phyloP scores from a whole-genome alignment of 2,329 filamentous ascomycete species.

The Lecanoromycetidae sp. region DNA sequence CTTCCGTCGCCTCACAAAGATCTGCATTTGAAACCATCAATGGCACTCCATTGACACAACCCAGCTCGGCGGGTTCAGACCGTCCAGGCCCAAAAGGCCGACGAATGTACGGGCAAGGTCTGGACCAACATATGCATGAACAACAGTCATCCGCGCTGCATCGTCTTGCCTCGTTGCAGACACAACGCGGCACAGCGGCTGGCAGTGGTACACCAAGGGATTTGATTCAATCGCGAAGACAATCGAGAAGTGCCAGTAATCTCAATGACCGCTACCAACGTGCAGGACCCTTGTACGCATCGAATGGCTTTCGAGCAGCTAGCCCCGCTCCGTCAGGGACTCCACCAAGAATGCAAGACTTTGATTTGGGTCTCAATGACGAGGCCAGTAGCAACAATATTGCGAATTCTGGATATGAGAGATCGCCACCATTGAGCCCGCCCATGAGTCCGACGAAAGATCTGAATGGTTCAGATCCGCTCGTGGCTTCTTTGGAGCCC shows the following conservation, averaged over 20 bases:
- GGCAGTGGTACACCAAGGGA: slow-evolving; percentile 39
- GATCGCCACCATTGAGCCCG: slow-evolving; percentile 51
- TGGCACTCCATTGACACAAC: slow-evolving; percentile 19
- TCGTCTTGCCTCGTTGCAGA: slow-evolving; percentile 67
- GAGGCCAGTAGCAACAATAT: slow-evolving; percentile 21
- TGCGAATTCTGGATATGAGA: slow-evolving; percentile 22
- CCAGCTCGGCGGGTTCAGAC: slow-evolving; percentile 37
- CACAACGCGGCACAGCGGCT: slow-evolving; percentile 46
- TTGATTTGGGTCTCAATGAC: slow-evolving; percentile 28
- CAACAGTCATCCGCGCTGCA: slow-evolving; percentile 65
- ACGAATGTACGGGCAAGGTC: slow-evolving; percentile 69
- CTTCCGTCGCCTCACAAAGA: slow-evolving; percentile 69
- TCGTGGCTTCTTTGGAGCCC: slow-evolving; percentile 55
- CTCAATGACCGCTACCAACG: slow-evolving; percentile 41
- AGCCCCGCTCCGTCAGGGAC: slow-evolving; percentile 34
- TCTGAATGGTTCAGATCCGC: slow-evolving; percentile 49
- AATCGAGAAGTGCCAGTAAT: slow-evolving; percentile 54
- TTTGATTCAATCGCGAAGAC: slow-evolving; percentile 41
- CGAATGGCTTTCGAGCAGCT: slow-evolving; percentile 23
- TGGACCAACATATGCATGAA: slow-evolving; percentile 68
- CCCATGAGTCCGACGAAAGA: slow-evolving; percentile 59
- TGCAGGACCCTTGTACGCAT: slow-evolving; percentile 23
- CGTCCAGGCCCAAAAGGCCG: slow-evolving; percentile 58
- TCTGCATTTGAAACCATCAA: slow-evolving; percentile 26
- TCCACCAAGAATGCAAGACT: slow-evolving; percentile 28